Evolutionary conservation across 2,329 filamentous ascomycete genomes (phyloP), one percentile per base, ranked within the genome.

Genomic region (Aspergillus pseudoterreus): DNA sequence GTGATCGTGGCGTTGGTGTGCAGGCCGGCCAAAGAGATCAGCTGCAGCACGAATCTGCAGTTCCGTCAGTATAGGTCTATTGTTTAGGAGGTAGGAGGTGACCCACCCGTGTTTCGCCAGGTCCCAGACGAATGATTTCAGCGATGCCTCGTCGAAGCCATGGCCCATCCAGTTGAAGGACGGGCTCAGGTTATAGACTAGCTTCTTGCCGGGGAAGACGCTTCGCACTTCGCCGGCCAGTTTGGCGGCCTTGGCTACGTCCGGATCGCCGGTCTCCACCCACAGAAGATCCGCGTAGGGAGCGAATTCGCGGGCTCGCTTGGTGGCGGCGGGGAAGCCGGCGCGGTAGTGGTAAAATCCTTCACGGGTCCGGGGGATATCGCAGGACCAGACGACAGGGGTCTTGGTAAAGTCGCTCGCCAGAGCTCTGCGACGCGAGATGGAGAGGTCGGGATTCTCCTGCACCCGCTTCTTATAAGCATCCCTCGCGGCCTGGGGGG

Each of bases 151-250:
- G 3, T 82, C 86, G 74, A 97, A 99, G 27, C 92, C 94, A 68
- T 97, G 92, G 10, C 85, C 85, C 84, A 95, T 94, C 94, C 94
- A 99, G 79, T 99, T 97, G 81, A 99, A 99, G 8, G 90, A 95
- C 1, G 94, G 94, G 4, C 87, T 92, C 1, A 99, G 82, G 75
- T 99, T 99, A 77, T 99, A 99, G 0, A 97, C 92, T 21, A 99
- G 82, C 33, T 89, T 88, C 81, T 97, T 97, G 54, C 83, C 84
- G 0, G 91, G 90, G 63, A 83, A 78, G 3, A 74, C 77, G 0
- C 76, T 73, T 49, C 88, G 84, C 54, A 99, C 94, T 43, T 90
- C 82, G 10, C 82, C 80, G 11, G 88, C 89, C 47, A 99, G 90
- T 46, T 80, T 78, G 3, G 81, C 77, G 0, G 90, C 90, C 32